These are phyloP conservation scores for Ceratobasidium sp. DNA, from an alignment of 1,284 basidiomycete genomes.

Conservation along the genomic window DNA sequence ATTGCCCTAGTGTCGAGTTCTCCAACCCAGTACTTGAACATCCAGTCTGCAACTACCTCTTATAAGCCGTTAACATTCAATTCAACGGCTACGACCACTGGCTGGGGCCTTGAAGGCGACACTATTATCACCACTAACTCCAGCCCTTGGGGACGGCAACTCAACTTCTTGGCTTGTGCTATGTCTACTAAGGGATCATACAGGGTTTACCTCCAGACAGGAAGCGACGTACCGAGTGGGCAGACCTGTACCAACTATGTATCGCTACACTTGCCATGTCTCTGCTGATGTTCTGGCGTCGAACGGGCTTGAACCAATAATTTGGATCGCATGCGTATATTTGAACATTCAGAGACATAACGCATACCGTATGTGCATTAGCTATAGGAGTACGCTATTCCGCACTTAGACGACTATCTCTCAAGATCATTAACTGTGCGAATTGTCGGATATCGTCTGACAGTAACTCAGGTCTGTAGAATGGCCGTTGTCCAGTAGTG, in stretches of 20 bases:
- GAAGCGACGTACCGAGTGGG: constrained; percentile 65
- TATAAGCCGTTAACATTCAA: constrained; percentile 67
- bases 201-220: constrained; percentile 66
- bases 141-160: constrained; percentile 60
- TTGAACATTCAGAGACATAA: background rate
- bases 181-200: constrained; percentile 62
- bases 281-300: constrained; percentile 60
- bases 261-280: constrained; percentile 67
- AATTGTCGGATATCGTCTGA: constrained; percentile 48
- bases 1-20: constrained; percentile 62
- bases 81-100: constrained; percentile 64
- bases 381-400: background rate
- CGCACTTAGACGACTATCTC: constrained; percentile 5
- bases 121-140: constrained; percentile 62
- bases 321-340: background rate
- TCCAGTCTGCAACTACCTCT: constrained; percentile 62
- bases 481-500: background rate
- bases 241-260: constrained; percentile 61
- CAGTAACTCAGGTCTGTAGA: constrained; percentile 47
- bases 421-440: constrained; percentile 37
- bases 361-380: background rate
- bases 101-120: constrained; percentile 72
- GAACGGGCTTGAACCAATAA: background rate
- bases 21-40: constrained; percentile 65
- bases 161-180: constrained; percentile 70